Evolutionary conservation across 2,329 filamentous ascomycete species (phyloP).

Genomic region (Magnaporthiopsis poae): DNA sequence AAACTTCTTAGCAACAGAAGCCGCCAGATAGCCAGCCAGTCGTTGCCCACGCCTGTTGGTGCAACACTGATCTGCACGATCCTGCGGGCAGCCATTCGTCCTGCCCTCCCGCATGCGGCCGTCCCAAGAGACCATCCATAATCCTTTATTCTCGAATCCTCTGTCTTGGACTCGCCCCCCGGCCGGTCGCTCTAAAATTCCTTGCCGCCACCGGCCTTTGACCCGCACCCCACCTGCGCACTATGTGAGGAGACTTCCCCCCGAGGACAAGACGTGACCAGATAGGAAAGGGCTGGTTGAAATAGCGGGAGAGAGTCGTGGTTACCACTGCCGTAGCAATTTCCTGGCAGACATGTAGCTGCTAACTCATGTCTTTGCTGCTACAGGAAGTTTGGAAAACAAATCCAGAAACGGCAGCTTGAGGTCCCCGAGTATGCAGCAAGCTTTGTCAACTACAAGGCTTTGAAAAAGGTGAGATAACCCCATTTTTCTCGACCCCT

Average conservation of each 20-base stretch:
- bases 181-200: neutral
- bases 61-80: neutral
- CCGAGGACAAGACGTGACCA: neutral
- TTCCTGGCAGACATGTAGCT: neutral
- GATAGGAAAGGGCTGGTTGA: neutral
- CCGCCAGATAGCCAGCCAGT: neutral
- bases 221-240: constrained; percentile 17
- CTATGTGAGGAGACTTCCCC: constrained; percentile 23
- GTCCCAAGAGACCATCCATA: neutral
- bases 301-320: neutral
- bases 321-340: neutral
- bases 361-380: constrained; percentile 3
- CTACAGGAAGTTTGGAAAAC: constrained; percentile 96
- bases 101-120: constrained; percentile 6
- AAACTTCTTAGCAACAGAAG: neutral
- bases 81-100: neutral
- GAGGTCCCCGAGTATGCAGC: constrained; percentile 98
- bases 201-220: constrained; percentile 12
- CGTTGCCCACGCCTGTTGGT: neutral
- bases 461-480: constrained; percentile 70
- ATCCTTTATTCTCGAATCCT: neutral
- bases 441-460: constrained; percentile 99
- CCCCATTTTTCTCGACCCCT: neutral
- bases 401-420: constrained; percentile 97
- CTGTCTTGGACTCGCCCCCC: neutral